Conservation (phyloP, 495 filamentous ascomycete genomes). For the Mycothermus thermophilus region DNA sequence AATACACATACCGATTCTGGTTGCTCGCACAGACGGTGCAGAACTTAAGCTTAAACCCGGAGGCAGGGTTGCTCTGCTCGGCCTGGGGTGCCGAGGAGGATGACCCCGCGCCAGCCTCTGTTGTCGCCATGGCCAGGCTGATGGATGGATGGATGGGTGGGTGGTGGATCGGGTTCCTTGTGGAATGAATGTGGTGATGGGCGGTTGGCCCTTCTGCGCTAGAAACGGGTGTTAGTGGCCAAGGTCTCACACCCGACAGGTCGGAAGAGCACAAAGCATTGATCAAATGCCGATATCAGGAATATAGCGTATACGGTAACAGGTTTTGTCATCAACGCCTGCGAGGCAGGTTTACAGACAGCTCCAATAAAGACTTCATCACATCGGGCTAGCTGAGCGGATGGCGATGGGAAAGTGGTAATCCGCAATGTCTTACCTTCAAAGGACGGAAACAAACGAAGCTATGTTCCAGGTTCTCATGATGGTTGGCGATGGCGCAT, state of each 20-base stretch:
- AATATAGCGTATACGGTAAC: no score
- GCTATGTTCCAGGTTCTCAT: constrained; percentile 7
- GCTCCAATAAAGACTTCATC: constrained; percentile 81
- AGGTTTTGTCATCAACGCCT: constrained; percentile 35
- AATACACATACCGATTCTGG: constrained; percentile 61
- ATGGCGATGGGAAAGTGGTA: background rate
- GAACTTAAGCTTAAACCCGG: constrained; percentile 73
- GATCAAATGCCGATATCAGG: constrained; percentile 27
- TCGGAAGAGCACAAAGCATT: no score
- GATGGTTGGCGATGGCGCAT: background rate
- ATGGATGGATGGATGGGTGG: background rate
- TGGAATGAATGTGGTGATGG: background rate
- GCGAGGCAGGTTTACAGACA: constrained; percentile 58
- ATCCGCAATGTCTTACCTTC: constrained; percentile 1
- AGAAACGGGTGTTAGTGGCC: no score
- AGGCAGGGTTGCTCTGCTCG: constrained; percentile 24
- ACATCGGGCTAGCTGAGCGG: no score
- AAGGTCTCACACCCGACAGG: no score
- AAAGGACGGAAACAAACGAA: constrained; percentile 1
- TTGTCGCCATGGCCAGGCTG: constrained; percentile 19
- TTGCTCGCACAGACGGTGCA: constrained; percentile 99
- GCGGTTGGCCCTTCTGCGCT: no score
- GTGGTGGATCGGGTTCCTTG: background rate
- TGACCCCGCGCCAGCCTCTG: constrained; percentile 18
- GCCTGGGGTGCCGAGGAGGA: constrained; percentile 24